Evolutionary conservation across 768 basidiomycete species (phyloP), one percentile per base, ranked within the genome.

Genomic region (Trametes cingulata): DNA sequence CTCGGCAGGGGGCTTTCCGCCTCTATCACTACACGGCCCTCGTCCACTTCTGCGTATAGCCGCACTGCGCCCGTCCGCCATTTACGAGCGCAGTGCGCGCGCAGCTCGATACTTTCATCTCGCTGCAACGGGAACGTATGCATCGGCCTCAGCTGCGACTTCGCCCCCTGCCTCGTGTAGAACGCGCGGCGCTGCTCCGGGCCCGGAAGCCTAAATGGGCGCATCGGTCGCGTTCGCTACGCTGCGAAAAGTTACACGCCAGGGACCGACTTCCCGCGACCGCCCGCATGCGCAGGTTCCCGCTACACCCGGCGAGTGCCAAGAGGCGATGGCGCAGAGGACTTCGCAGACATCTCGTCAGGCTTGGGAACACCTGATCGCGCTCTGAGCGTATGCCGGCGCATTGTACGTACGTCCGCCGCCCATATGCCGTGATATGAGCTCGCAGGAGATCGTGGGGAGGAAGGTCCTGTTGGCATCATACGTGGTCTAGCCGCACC

Each of bases 241-340:
- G 12, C 43, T 15, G 13, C 33, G 43, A 36, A n/a, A 22, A 45
- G 13, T 20, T 36, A 37, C 55, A 56, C 55, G 55, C 46, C 13
- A 45, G 14, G 19, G 1, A 37, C 33, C 17, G 29, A 19, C 4
- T 57, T 57, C 56, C 24, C 56, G 48, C 56, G 56, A 41, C 48
- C 56, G 39, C 56, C 8, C 56, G 56, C 39, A 42, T 41, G 39
- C 56, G 56, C 55, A 56, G 43, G 54, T 13, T 20, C 19, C 35
- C n/a, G 17, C 35, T 25, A 10, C 42, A 19, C 17, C 48, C 24
- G 6, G 33, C n/a, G n/a, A 29, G 17, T 15, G 33, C 33, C 17
- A 35, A 33, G 20, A 27, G 19, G 17, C 14, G 29, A 35, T 49
- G 27, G 15, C 47, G 47, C 25, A 19, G 42, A 15, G 29, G 20